Evolutionary conservation across 1,139 yeast species (phyloP), one percentile per base, ranked within the genome.

Genomic region (Protomyces arabidopsidicola): DNA sequence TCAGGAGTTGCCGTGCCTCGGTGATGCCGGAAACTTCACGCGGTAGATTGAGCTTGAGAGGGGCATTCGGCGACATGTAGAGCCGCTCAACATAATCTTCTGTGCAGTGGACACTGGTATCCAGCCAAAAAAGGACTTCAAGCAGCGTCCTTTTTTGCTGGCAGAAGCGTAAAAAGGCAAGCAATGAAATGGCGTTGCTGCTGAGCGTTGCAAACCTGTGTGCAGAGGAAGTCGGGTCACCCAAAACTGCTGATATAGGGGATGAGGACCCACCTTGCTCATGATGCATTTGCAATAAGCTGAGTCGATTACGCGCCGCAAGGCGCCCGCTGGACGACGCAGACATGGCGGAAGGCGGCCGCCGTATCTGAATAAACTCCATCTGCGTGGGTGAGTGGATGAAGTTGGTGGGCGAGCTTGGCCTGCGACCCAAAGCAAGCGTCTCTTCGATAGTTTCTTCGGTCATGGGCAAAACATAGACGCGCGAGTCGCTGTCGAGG

Each of bases 121-220:
- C 62, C 6, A 58, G 56, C 62, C 62, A 58, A 22, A 39, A 58
- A 38, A 58, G 56, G n/a, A 39, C 34, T 18, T 58, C 62, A 6
- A 12, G 16, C 22, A 58, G 34, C 2, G 62, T 58, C 52, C 53
- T 38, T 35, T 58, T 58, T 10, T 38, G 55, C 4, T 31, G 50
- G 20, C 62, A 58, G 24, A 35, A 51, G 31, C 45, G 52, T 31
- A 55, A 52, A 34, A 58, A 58, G 9, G 62, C 62, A 20, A 58
- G 52, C 3, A 58, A 42, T 2, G 38, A 18, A 18, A 58, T 38
- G 31, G 62, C 42, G 53, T 58, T 58, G 8, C 52, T 38, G 53
- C 62, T 50, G 8, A 58, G 22, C 4, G 16, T 39, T 6, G 52
- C 55, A 3, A 58, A 24, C 1, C 22, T 42, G 48, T 42, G 16